These are phyloP conservation scores for Arthrobotrys pseudoclavata DNA, from an alignment of 2,329 filamentous ascomycete genomes.

Conservation along the genomic window DNA sequence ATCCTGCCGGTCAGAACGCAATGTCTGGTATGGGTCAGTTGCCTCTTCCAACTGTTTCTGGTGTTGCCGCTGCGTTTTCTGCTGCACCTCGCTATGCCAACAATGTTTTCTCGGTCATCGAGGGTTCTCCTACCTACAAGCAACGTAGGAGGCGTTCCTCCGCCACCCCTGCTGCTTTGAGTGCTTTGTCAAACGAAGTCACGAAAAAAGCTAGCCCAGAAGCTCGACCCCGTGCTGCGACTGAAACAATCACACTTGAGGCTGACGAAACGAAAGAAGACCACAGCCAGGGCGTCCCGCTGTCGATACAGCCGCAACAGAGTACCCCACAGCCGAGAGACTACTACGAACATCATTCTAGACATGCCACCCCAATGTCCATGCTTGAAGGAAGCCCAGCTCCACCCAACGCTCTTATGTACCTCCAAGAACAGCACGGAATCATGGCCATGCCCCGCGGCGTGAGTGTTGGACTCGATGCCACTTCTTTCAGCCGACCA, in stretches of 20 bases:
- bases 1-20: conserved; percentile 80
- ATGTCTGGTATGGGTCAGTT: conserved; percentile 93
- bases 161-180: conserved; percentile 80
- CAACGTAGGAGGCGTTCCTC: conserved; percentile 94
- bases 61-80: conserved; percentile 71
- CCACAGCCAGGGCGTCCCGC: conserved; percentile 59
- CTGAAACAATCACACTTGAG: conserved; percentile 67
- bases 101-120: conserved; percentile 94
- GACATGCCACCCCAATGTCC: conserved; percentile 90
- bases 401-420: conserved; percentile 77
- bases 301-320: conserved; percentile 66
- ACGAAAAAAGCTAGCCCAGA: conserved; percentile 76
- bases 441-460: conserved; percentile 68
- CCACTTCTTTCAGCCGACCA: conserved; percentile 73
- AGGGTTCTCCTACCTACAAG: conserved; percentile 98
- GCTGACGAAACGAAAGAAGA: conserved; percentile 69
- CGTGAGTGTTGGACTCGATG: conserved; percentile 65
- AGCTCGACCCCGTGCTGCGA: conserved; percentile 90
- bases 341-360: conserved; percentile 80
- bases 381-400: conserved; percentile 82
- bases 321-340: conserved; percentile 81
- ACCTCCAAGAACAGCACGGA: conserved; percentile 73
- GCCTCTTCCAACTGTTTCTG: conserved; percentile 83
- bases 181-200: conserved; percentile 75
- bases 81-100: conserved; percentile 78